Base-by-base conservation (phyloP, 306 rosid species). In the Alnus rubra region DNA sequence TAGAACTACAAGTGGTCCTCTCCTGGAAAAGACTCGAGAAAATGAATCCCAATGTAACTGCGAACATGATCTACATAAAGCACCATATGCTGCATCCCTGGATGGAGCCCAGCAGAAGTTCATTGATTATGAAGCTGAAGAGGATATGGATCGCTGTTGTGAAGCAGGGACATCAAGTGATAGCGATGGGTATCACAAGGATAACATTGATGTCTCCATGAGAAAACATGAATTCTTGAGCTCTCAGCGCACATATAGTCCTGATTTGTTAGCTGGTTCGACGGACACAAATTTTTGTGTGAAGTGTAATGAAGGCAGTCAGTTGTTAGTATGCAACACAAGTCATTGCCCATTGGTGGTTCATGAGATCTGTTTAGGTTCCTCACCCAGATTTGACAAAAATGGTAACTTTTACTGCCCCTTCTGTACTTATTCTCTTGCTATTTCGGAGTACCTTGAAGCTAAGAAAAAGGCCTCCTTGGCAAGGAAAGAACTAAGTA, bases 341-440 rank as follows among this genome's bases (percentile, higher is more conserved):
- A 80, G 85, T 50, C 77, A 85, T 80, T 94, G 97, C 85, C 86
- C 88, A 63, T 33, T 89, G 80, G 85, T 75, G 82, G 79, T 86
- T 86, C 98, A 92, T 84, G 87, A 87, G 85, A 81, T 59, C 76
- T 91, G 97, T 70, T 52, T 91, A 73, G 82, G 86, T 74, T 84
- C 82, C 69, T 23, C 76, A 35, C 78, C 81, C 64, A 82, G 73
- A 48, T 72, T 86, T 74, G 88, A 88, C 56, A 77, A 74, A 69
- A 74, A 76, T 23, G 91, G 85, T 3, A 80, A 84, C 51, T 86
- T 85, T 64, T 74, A 83, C 70, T 92, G 98, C 83, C 97, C 97
- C n/a, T 90, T 88, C 74, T 94, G 98, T 80, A 82, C 73, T 33
- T 88, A 86, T 83, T 86, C 88, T 60, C 88, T 42, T 44, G 81